Evolutionary conservation across 768 basidiomycete genomes (phyloP).

Genomic region (Piloderma croceum): DNA sequence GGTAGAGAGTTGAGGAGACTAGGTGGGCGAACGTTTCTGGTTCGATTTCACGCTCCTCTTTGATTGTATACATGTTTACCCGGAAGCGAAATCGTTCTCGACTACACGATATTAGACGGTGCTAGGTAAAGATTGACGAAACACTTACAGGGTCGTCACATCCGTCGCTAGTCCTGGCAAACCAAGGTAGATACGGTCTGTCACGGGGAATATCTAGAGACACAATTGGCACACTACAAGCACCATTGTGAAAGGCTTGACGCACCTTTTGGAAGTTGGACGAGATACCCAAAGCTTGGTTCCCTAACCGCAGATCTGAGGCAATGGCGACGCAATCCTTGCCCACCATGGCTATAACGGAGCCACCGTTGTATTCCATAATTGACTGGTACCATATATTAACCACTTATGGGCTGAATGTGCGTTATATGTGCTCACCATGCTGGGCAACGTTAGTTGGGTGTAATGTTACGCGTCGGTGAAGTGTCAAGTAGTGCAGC

Average conservation of each 20-base stretch:
- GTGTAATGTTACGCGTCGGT: neutral
- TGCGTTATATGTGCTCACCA: slow-evolving; percentile 12
- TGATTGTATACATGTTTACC: slow-evolving; percentile 99
- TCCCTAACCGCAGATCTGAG: slow-evolving; percentile 87
- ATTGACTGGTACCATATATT: slow-evolving; percentile 51
- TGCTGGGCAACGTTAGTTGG: slow-evolving; percentile 12
- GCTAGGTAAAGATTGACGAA: neutral
- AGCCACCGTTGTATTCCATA: slow-evolving; percentile 95
- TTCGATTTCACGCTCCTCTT: slow-evolving; percentile 95
- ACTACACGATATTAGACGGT: slow-evolving; percentile 34
- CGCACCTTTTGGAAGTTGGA: slow-evolving; percentile 91
- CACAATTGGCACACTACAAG: slow-evolving; percentile 11
- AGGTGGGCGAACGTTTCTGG: slow-evolving; percentile 96
- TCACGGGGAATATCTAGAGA: slow-evolving; percentile 83
- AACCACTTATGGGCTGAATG: slow-evolving; percentile 10
- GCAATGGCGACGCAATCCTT: slow-evolving; percentile 99
- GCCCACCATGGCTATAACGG: slow-evolving; percentile 98
- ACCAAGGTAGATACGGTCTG: slow-evolving; percentile 88
- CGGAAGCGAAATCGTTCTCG: slow-evolving; percentile 88
- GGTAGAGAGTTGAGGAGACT: slow-evolving; percentile 92
- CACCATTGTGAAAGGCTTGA: neutral
- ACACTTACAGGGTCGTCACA: slow-evolving; percentile 78
- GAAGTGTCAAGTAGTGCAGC: neutral
- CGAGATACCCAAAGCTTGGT: slow-evolving; percentile 79
- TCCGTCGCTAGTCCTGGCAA: slow-evolving; percentile 92